Percentiles rank a stretch among this genome's conserved stretches.
phyloP scores from a whole-genome alignment of 768 basidiomycete genomes.

The Saitozyma sp. region DNA sequence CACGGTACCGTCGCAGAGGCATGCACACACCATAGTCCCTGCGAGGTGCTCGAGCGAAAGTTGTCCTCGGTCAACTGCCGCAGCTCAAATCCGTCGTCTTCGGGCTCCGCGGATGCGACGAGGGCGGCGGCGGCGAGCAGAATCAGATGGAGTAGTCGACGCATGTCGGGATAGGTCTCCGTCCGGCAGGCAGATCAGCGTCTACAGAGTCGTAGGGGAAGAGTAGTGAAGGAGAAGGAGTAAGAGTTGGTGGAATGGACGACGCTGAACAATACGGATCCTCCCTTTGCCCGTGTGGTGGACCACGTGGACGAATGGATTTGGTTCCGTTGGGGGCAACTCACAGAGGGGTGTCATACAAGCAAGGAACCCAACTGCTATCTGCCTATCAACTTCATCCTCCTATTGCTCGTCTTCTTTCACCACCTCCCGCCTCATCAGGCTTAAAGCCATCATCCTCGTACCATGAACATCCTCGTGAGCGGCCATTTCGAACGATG shows the following conservation, averaged over 20 bases:
- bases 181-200: too few species aligned
- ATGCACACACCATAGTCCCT: constrained; percentile 50
- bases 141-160: constrained; percentile 1
- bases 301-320: neutral
- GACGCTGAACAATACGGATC: too few species aligned
- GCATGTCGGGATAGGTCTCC: neutral
- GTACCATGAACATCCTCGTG: constrained; percentile 55
- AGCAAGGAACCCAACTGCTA: neutral
- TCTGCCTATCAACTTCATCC: neutral
- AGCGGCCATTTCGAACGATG: constrained; percentile 12
- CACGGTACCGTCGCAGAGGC: neutral
- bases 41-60: constrained; percentile 39
- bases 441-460: neutral
- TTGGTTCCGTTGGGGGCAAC: too few species aligned
- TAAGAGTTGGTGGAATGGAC: too few species aligned
- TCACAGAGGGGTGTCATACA: neutral
- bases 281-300: neutral
- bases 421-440: neutral
- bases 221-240: too few species aligned
- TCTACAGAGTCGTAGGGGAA: too few species aligned
- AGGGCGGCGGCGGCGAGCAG: constrained; percentile 15
- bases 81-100: constrained; percentile 32
- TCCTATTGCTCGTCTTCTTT: neutral
- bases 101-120: constrained; percentile 4
- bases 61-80: constrained; percentile 51